Evolutionary conservation across 2,329 filamentous ascomycete genomes (phyloP), one percentile per base, ranked within the genome.

Genomic region (Stachybotrys chartarum): DNA sequence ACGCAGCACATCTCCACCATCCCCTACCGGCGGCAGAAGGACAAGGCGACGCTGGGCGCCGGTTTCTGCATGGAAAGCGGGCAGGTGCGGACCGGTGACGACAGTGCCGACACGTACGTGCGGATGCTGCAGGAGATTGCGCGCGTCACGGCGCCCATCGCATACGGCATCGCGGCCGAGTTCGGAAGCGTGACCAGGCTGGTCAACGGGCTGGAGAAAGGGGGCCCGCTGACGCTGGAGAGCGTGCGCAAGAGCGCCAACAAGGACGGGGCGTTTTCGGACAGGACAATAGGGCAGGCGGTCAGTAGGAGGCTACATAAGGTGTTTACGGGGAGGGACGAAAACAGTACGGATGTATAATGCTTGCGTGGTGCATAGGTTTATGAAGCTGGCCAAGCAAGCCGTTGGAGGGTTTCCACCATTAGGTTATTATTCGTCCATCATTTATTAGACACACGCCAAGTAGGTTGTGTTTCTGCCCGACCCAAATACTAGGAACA

Each of bases 61-160:
- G 78, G 81, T 0, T 93, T 93, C 67, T 92, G 88, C 70, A 91
- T 92, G 86, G 88, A 90, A 54, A 75, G 77, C 1, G 89, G 89
- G 0, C 89, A 93, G 70, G 86, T 93, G 47, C 83, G 82, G 54
- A 82, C 84, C 0, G 89, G 89, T 31, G 81, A 87, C 31, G 80
- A 83, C 48, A 72, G 78, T 2, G 68, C 73, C 7, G 88, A 92
- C 62, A 90, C 85, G 0, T 93, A 87, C 59, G 74, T 84, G 49
- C 82, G 83, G 60, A 90, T 93, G 88, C 72, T 94, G 52, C 86
- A 91, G 69, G 86, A 91, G 70, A 82, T 52, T 46, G 77, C 78
- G 14, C 81, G 88, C 16, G 79, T 93, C 16, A 92, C 90, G 6
- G 80, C 84, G 0, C 82, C 86, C 0, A 83, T 91, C 63, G 89